phyloP scores from a whole-genome alignment of 2,329 filamentous ascomycete genomes.

The Penicillium nordicum region DNA sequence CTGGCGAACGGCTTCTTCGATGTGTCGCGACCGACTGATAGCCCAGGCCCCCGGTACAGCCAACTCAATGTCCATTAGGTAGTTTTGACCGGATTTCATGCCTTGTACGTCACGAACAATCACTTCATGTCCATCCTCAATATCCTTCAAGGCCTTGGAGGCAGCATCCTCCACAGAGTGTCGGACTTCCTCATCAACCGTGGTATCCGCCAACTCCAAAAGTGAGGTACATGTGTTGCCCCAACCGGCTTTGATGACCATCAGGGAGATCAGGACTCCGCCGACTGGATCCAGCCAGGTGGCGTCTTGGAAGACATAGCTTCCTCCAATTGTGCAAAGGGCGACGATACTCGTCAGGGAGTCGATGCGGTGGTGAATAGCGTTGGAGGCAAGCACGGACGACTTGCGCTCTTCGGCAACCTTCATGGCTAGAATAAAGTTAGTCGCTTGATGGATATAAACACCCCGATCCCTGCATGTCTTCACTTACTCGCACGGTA shows the following conservation, averaged over 20 bases:
- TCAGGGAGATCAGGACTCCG: constrained; percentile 83
- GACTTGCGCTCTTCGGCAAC: constrained; percentile 91
- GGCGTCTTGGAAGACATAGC: constrained; percentile 79
- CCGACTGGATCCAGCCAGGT: constrained; percentile 94
- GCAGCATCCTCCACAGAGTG: constrained; percentile 65
- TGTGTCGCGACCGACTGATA: constrained; percentile 61
- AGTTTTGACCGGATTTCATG: constrained; percentile 95
- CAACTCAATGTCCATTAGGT: constrained; percentile 84
- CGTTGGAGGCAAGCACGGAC: constrained; percentile 91
- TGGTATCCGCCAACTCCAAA: constrained; percentile 84
- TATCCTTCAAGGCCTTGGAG: constrained; percentile 54
- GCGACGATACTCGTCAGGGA: constrained; percentile 94
- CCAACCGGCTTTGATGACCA: constrained; percentile 88
- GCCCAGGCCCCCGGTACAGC: constrained; percentile 75
- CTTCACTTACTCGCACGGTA: constrained; percentile 84
- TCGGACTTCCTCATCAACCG: constrained; percentile 81
- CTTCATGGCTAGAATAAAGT: constrained; percentile 70
- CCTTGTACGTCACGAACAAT: constrained; percentile 78
- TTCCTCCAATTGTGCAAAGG: constrained; percentile 80
- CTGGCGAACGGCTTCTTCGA: constrained; percentile 72
- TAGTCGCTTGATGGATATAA: constrained; percentile 3
- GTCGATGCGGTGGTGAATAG: constrained; percentile 93
- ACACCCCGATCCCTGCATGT: background rate
- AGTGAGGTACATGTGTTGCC: constrained; percentile 79
- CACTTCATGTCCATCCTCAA: constrained; percentile 57